Conservation (phyloP, 2,329 filamentous ascomycete genomes). For the Exophiala sideris region DNA sequence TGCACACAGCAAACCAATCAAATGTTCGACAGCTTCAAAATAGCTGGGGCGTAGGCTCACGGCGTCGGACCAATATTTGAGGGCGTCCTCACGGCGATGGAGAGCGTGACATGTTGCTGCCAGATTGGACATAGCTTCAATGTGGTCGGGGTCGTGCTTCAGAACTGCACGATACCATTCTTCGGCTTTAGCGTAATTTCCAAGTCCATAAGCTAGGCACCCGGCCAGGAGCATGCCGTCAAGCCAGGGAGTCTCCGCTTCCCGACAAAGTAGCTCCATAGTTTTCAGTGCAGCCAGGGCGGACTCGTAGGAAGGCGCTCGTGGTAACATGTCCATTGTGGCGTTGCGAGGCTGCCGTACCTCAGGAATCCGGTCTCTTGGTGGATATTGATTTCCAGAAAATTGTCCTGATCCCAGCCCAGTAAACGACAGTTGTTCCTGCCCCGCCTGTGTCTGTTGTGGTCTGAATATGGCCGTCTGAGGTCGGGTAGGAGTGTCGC, state of each 20-base stretch:
- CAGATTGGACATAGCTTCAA: conserved; percentile 90
- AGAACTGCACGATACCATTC: conserved; percentile 56
- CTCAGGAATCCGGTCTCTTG: conserved; percentile 6
- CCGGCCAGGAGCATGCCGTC: conserved; percentile 90
- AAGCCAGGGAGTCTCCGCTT: conserved; percentile 82
- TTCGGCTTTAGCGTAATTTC: conserved; percentile 69
- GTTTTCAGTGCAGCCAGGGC: conserved; percentile 68
- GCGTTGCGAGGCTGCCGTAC: background rate
- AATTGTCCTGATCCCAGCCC: background rate
- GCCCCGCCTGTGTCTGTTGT: conserved; percentile 1
- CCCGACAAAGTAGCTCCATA: conserved; percentile 70
- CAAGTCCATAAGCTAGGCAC: conserved; percentile 85
- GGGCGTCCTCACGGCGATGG: conserved; percentile 76
- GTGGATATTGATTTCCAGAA: conserved; percentile 5
- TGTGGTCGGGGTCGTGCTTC: conserved; percentile 62
- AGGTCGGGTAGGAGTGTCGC: conserved; percentile 23
- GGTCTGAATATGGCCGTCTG: conserved; percentile 25
- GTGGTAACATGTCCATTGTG: background rate
- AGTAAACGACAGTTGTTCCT: background rate
- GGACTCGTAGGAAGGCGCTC: conserved; percentile 19
- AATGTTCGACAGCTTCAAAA: conserved; percentile 91
- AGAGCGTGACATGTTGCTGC: conserved; percentile 85
- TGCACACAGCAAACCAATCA: conserved; percentile 80
- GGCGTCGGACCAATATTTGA: conserved; percentile 80
- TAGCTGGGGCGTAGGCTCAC: conserved; percentile 80